Percentiles rank a stretch among this genome's conserved stretches.
These are phyloP conservation scores for Salix caprea DNA, from an alignment of 345 rosid genomes.

Conservation along the genomic window DNA sequence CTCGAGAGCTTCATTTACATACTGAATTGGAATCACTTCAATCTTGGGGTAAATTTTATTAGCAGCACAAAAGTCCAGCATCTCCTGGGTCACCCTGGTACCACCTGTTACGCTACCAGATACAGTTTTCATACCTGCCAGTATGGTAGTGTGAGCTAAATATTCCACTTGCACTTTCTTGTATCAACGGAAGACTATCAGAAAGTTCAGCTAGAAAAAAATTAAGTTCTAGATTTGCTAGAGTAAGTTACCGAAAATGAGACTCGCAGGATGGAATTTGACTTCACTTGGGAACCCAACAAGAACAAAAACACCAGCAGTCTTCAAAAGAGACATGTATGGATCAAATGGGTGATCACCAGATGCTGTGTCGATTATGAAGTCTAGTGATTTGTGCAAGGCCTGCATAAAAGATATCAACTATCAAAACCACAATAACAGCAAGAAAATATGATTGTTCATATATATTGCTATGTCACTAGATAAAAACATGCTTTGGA, in stretches of 20 bases:
- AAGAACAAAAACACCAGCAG: constrained; percentile 53
- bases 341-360: constrained; percentile 86
- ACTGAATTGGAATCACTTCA: constrained; percentile 62
- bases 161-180: background rate
- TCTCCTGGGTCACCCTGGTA: constrained; percentile 64
- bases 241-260: constrained; percentile 42
- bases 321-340: constrained; percentile 70
- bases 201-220: background rate
- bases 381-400: constrained; percentile 60
- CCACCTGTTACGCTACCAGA: constrained; percentile 73
- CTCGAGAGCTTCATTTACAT: constrained; percentile 71
- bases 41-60: constrained; percentile 66
- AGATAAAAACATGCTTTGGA: background rate
- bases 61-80: constrained; percentile 73
- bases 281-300: constrained; percentile 86
- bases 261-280: constrained; percentile 70
- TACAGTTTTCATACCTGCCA: constrained; percentile 60
- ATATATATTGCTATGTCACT: no score
- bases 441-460: background rate
- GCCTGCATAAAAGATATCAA: constrained; percentile 34
- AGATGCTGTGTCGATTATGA: constrained; percentile 77
- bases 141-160: constrained; percentile 1
- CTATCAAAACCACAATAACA: background rate
- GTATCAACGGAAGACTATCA: background rate
- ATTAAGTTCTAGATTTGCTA: background rate